These are phyloP conservation scores for Meyerozyma athensensis DNA, from an alignment of 1,139 yeast genomes.

Conservation along the genomic window DNA sequence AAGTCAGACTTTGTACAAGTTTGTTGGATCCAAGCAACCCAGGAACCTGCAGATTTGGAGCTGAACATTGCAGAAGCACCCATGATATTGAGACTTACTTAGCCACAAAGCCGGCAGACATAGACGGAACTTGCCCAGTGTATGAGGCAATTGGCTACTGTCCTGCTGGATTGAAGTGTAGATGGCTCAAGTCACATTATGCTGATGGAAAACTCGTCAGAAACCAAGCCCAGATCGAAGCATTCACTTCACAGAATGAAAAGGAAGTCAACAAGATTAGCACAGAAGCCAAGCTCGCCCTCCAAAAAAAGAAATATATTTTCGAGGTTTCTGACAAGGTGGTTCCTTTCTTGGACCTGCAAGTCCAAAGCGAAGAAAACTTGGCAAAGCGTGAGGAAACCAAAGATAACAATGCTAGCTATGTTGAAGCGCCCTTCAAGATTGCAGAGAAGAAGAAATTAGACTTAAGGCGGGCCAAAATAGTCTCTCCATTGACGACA, in stretches of 20 bases:
- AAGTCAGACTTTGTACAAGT: slow-evolving; percentile 61
- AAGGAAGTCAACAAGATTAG: slow-evolving; percentile 66
- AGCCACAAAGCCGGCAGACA: slow-evolving; percentile 61
- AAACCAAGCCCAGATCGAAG: slow-evolving; percentile 37
- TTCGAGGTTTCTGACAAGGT: slow-evolving; percentile 54
- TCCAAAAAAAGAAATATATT: slow-evolving; percentile 61
- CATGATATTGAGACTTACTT: slow-evolving; percentile 72
- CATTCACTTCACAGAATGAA: slow-evolving; percentile 26
- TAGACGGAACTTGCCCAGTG: slow-evolving; percentile 80
- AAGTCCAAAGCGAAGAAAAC: slow-evolving; percentile 35
- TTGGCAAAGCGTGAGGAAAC: slow-evolving; percentile 32
- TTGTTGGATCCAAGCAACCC: slow-evolving; percentile 47
- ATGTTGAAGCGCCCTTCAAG: slow-evolving; percentile 72
- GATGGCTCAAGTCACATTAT: slow-evolving; percentile 82
- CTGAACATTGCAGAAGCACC: slow-evolving; percentile 65
- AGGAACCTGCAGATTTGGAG: slow-evolving; percentile 60
- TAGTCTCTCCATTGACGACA: slow-evolving; percentile 92
- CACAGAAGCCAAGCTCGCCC: slow-evolving; percentile 44
- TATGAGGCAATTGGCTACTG: slow-evolving; percentile 79
- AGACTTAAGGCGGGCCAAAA: slow-evolving; percentile 67
- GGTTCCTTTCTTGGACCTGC: slow-evolving; percentile 50
- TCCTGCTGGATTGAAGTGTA: slow-evolving; percentile 87
- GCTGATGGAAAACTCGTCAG: slow-evolving; percentile 43
- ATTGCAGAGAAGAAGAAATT: slow-evolving; percentile 77
- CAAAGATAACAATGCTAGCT: slow-evolving; percentile 46